Base-by-base conservation (phyloP, 768 basidiomycete genomes). In the Suillus cothurnatus region DNA sequence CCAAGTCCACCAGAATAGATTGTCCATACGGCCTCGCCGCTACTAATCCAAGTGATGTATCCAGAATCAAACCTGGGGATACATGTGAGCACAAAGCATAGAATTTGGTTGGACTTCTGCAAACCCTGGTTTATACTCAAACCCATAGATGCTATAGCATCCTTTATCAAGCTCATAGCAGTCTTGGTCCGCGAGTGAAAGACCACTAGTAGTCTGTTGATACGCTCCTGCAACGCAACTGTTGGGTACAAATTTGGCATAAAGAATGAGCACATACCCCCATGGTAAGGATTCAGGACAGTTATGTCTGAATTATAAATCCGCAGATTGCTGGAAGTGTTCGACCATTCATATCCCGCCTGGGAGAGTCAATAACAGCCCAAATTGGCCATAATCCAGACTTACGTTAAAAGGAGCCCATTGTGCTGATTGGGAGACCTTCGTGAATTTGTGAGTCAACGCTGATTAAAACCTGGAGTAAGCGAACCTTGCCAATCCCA, bases 11-110 rank as follows among this genome's bases (percentile, higher is more conserved):
- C 76, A 4, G 77, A 78, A 59, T 79, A 76, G 55, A 90, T 65
- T 9, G 87, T 88, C 89, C 88, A 90, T 9, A 85, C 80, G 5
- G 78, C 73, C 61, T 82, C 78, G 65, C 76, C 81, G 61, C 88
- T 76, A 70, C 81, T 88, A 62, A 92, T 83, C 90, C 90, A 92
- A 26, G 86, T 86, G 65, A 92, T 88, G 68, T 91, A 92, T 19
- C 73, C 80, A 64, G 80, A 73, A 65, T 85, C 83, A 64, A 81
- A 83, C 14, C 84, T 85, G 52, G 56, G 9, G 26, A 8, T 31
- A n/a, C 3, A 41, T 6, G n/a, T 60, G 14, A 64, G 55, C 21
- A 21, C 41, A 17, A 11, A n/a, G 31, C 11, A 19, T n/a, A 19
- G 31, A 43, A 14, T 26, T 11, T 19, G 6, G 32, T 21, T 4